Conservation (phyloP, 1,139 yeast genomes). For the Kodamaea anthophila region DNA sequence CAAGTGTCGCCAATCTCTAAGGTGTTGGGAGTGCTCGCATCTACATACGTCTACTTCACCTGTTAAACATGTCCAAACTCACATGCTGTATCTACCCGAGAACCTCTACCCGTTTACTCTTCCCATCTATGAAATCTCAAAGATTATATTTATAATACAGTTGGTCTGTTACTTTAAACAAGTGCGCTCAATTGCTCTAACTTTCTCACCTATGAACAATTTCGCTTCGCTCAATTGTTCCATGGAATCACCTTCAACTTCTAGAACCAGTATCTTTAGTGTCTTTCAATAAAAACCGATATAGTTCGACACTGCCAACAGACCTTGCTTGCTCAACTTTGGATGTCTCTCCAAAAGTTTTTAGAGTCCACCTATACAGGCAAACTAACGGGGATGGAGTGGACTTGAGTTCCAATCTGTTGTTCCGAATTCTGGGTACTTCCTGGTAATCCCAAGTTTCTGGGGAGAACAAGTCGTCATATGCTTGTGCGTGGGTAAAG, state of each 20-base stretch:
- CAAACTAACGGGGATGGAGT: conserved; percentile 29
- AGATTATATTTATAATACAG: conserved; percentile 1
- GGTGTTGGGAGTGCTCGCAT: too few species aligned
- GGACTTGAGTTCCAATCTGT: conserved; percentile 32
- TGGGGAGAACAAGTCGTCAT: conserved; percentile 10
- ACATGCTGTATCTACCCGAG: too few species aligned
- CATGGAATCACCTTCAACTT: conserved; percentile 5
- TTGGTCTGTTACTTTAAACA: too few species aligned
- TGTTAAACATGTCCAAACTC: too few species aligned
- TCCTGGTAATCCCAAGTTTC: conserved; percentile 14
- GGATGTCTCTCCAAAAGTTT: conserved; percentile 18
- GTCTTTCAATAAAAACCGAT: conserved; percentile 19
- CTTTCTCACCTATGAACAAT: too few species aligned
- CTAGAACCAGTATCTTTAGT: conserved; percentile 4
- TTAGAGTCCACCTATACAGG: conserved; percentile 23
- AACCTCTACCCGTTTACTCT: too few species aligned
- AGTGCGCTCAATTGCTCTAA: too few species aligned
- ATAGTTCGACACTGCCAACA: conserved; percentile 21
- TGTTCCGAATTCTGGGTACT: conserved; percentile 13
- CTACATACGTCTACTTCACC: too few species aligned
- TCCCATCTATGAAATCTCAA: too few species aligned
- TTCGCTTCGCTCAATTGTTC: too few species aligned
- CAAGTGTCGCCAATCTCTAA: too few species aligned
- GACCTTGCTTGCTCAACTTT: conserved; percentile 17
- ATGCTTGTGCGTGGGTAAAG: conserved; percentile 11